Percentiles rank a stretch among this genome's conserved stretches.
phyloP scores from a whole-genome alignment of 2,329 filamentous ascomycete species.

The Colletotrichum destructivum region DNA sequence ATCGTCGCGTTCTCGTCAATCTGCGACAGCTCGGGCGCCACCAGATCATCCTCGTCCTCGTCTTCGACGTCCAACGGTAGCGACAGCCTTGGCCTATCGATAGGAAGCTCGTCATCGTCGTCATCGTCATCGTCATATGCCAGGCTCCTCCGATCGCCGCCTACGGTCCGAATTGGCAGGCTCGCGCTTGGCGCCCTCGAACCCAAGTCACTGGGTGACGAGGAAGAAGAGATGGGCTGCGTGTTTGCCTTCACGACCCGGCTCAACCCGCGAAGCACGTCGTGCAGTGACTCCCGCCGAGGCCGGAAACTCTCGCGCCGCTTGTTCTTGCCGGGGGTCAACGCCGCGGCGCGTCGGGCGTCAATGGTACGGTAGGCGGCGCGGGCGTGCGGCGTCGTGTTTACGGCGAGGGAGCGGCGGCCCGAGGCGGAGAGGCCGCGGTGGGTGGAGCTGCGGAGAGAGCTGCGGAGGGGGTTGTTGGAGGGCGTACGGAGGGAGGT shows the following conservation, averaged over 20 bases:
- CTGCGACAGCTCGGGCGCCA: conserved; percentile 67
- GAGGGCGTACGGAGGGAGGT: conserved; percentile 35
- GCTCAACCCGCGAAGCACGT: conserved; percentile 68
- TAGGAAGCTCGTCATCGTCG: conserved; percentile 65
- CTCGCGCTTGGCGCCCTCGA: conserved; percentile 35
- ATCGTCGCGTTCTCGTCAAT: conserved; percentile 71
- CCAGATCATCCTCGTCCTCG: conserved; percentile 66
- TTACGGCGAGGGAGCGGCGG: conserved; percentile 59
- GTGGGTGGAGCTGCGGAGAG: conserved; percentile 45
- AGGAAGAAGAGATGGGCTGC: conserved; percentile 64
- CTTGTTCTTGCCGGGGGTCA: conserved; percentile 71
- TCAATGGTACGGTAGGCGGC: conserved; percentile 73
- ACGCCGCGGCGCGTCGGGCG: conserved; percentile 70
- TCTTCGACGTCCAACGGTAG: conserved; percentile 62
- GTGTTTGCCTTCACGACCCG: conserved; percentile 67
- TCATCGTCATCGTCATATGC: conserved; percentile 49
- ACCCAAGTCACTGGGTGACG: conserved; percentile 53
- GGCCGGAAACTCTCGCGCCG: conserved; percentile 70
- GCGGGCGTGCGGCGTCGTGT: conserved; percentile 72
- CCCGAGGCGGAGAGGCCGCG: conserved; percentile 61
- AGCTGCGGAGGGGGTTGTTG: conserved; percentile 14
- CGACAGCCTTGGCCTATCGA: conserved; percentile 68
- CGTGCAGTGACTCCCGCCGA: conserved; percentile 70
- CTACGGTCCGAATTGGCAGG: conserved; percentile 46
- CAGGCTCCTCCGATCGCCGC: conserved; percentile 44